Evolutionary conservation across 345 rosid species (phyloP), one percentile per base, ranked within the genome.

Genomic region (Pugionium dolabratum): DNA sequence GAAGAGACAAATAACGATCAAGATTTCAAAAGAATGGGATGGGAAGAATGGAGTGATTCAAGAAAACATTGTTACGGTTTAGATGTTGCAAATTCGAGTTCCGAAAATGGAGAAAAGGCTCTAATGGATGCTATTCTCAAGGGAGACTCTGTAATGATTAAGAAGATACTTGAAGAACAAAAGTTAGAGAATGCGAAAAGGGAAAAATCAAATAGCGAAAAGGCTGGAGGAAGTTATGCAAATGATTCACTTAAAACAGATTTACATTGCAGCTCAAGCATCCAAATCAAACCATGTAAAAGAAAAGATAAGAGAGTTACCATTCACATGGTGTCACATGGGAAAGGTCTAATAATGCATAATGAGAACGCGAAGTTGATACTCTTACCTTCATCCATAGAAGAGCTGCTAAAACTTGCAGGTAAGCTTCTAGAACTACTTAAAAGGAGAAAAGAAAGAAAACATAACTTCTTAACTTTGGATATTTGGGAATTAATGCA

Each of bases 371-470:
- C 80, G 56, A 90, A 85, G 85, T 79, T 93, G 62, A 85, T 90
- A 47, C 27, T 88, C 67, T 84, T 93, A 70, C 99, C 99, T 48
- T 72, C 81, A 73, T 84, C 97, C 35, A 78, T 93, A 35, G 84
- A 84, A 57, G 96, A 85, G 76, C 83, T 93, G 70, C 86, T 93
- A 81, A 76, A 63, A 67, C 60, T 88, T 76, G 89, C 95, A 51
- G 90, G 97, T 90, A 88, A 86, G 89, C 74, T 18, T 70, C 59
- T 57, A 45, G 62, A 71, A 36, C 40, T 53, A 25, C 44, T 18
- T 0, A 18, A 18, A 18, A 18, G 18, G 18, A 18, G 18, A 18
- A 18, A 18, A 18, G 18, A 18, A 18, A 18, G 18, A 18, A 18
- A 18, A 18, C 0, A 18, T 18, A 18, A 18, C 18, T 18, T 0